These are phyloP conservation scores for Calonectria multiphialidica DNA, from an alignment of 2,329 filamentous ascomycete species.

Conservation along the genomic window DNA sequence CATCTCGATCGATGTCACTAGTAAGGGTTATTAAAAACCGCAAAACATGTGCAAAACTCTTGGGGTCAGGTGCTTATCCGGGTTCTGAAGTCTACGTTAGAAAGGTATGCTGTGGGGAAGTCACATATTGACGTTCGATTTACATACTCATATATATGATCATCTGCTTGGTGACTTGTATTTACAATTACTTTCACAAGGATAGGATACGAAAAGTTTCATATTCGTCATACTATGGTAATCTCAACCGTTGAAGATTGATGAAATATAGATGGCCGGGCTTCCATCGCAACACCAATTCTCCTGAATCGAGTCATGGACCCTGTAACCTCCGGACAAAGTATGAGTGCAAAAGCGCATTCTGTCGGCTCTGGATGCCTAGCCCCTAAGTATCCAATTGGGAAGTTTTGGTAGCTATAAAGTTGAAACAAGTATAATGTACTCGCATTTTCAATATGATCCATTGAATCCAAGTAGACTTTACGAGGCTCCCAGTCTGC, in stretches of 20 bases:
- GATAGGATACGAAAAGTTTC: neutral
- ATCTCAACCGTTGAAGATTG: neutral
- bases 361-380: neutral
- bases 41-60: too few species aligned
- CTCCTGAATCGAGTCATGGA: neutral
- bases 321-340: neutral
- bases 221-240: neutral
- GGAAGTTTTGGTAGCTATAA: neutral
- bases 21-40: too few species aligned
- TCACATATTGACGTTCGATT: too few species aligned
- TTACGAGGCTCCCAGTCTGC: neutral
- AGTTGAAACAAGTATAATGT: neutral
- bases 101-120: too few species aligned
- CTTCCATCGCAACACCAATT: neutral
- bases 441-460: neutral
- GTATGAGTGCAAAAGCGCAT: neutral
- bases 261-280: neutral
- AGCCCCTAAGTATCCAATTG: too few species aligned
- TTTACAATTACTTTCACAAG: neutral
- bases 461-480: neutral
- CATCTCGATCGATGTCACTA: too few species aligned
- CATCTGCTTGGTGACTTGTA: too few species aligned
- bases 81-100: too few species aligned
- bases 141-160: too few species aligned
- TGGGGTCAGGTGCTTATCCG: too few species aligned